Conservation (phyloP, 2,329 filamentous ascomycete species). For the Scedosporium apiospermum region DNA sequence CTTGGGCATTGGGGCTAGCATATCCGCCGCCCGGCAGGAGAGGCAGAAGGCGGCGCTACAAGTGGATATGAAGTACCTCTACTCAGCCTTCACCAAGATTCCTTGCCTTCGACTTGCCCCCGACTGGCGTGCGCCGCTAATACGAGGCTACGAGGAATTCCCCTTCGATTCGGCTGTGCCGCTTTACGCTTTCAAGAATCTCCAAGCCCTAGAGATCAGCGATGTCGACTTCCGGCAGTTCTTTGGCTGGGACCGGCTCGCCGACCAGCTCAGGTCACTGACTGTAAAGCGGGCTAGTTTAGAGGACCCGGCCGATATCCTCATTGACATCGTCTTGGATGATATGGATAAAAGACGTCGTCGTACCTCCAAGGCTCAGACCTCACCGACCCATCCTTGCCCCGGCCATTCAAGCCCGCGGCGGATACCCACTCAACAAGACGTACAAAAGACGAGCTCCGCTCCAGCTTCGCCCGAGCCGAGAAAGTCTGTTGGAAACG, state of each 20-base stretch:
- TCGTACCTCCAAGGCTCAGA: slow-evolving; percentile 76
- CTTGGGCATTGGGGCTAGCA: slow-evolving; percentile 72
- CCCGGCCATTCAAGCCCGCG: slow-evolving; percentile 45
- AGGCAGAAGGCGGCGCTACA: slow-evolving; percentile 80
- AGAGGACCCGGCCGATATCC: slow-evolving; percentile 80
- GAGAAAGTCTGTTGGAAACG: slow-evolving; percentile 34
- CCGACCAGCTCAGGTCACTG: slow-evolving; percentile 83
- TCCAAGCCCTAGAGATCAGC: slow-evolving; percentile 86
- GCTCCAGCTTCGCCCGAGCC: slow-evolving; percentile 54
- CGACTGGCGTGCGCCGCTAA: slow-evolving; percentile 85
- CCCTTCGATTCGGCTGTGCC: slow-evolving; percentile 96
- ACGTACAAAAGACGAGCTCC: slow-evolving; percentile 58
- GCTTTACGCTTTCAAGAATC: slow-evolving; percentile 93
- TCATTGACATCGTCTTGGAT: slow-evolving; percentile 89
- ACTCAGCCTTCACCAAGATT: slow-evolving; percentile 97
- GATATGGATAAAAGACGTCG: slow-evolving; percentile 89
- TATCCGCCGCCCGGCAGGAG: slow-evolving; percentile 73
- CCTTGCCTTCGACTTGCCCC: slow-evolving; percentile 81
- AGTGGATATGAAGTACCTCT: slow-evolving; percentile 87
- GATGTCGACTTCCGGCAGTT: slow-evolving; percentile 96
- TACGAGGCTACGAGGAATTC: slow-evolving; percentile 92
- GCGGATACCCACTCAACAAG: slow-evolving; percentile 55
- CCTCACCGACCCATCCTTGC: slow-evolving; percentile 69
- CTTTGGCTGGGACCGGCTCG: slow-evolving; percentile 90
- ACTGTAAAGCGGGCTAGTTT: slow-evolving; percentile 80